Percentiles rank a stretch among this genome's conserved stretches.
These are phyloP conservation scores for Asclepias syriaca DNA, from an alignment of 257 asterid species.

Conservation along the genomic window DNA sequence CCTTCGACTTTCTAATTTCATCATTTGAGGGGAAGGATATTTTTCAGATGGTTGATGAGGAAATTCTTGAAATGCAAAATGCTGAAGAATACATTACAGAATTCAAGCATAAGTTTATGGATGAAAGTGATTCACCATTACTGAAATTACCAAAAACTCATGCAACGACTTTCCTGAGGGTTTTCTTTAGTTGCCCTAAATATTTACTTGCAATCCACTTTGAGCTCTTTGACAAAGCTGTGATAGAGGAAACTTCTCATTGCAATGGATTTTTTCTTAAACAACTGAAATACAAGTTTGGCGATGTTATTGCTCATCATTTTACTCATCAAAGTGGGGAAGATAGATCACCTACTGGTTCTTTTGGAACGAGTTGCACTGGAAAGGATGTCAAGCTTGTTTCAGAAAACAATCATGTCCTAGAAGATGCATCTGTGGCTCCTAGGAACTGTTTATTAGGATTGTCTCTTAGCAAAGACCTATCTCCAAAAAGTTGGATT, in stretches of 20 bases:
- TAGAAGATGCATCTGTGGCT: constrained; percentile 21
- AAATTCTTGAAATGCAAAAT: constrained; percentile 45
- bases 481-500: too few species aligned
- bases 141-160: constrained; percentile 56
- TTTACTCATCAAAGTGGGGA: constrained; percentile 26
- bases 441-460: constrained; percentile 60
- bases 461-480: too few species aligned
- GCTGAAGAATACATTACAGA: constrained; percentile 40
- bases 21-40: constrained; percentile 63
- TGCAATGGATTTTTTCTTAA: constrained; percentile 64
- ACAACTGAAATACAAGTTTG: constrained; percentile 56
- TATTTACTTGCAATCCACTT: constrained; percentile 59
- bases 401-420: constrained; percentile 30
- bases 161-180: constrained; percentile 61
- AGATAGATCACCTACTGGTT: constrained; percentile 26
- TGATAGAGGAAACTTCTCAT: constrained; percentile 35
- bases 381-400: constrained; percentile 34
- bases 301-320: constrained; percentile 28
- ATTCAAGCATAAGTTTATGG: constrained; percentile 45
- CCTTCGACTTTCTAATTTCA: constrained; percentile 56
- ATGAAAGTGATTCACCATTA: constrained; percentile 43
- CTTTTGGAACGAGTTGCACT: constrained; percentile 26
- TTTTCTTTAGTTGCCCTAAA: constrained; percentile 61
- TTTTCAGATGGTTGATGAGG: constrained; percentile 60
- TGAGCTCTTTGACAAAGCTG: constrained; percentile 56